Percentiles rank a stretch among this genome's conserved stretches.
phyloP scores from a whole-genome alignment of 2,329 filamentous ascomycete species.

The Blastomyces gilchristii region DNA sequence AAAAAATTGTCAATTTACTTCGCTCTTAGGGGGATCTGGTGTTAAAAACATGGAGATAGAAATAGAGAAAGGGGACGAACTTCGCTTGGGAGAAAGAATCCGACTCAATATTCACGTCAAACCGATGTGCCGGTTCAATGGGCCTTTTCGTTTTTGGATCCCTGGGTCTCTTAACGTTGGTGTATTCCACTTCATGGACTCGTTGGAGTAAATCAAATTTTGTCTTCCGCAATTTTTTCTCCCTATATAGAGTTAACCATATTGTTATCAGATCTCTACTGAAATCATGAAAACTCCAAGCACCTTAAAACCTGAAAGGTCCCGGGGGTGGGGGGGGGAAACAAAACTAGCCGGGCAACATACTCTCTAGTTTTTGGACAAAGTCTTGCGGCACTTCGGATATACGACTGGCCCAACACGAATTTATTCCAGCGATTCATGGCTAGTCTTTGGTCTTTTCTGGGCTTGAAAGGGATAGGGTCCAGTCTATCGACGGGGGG shows the following conservation, averaged over 20 bases:
- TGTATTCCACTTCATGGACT: conserved; percentile 38
- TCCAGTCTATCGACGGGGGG: conserved; percentile 27
- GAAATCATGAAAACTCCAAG: conserved; percentile 6
- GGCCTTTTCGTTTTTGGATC: conserved; percentile 35
- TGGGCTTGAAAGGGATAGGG: conserved; percentile 34
- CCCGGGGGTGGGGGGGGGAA: not conserved
- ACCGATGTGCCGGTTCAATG: conserved; percentile 40
- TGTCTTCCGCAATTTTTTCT: conserved; percentile 35
- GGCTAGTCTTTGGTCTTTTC: conserved; percentile 38
- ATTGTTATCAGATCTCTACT: not conserved
- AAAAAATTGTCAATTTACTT: not conserved
- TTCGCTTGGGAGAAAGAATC: conserved; percentile 40
- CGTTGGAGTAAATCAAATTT: conserved; percentile 35
- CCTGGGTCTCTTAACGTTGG: conserved; percentile 33
- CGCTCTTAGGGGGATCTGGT: no score
- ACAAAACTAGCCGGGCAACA: not conserved
- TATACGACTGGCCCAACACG: conserved; percentile 40
- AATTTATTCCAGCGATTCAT: conserved; percentile 41
- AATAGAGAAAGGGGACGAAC: conserved; percentile 19
- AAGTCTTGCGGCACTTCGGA: conserved; percentile 35
- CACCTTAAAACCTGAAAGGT: not conserved
- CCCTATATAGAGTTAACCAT: conserved; percentile 21
- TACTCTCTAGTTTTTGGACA: conserved; percentile 38
- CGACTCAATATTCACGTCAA: conserved; percentile 40
- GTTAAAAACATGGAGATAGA: not conserved